Evolutionary conservation across 345 rosid genomes (phyloP), one percentile per base, ranked within the genome.

Genomic region (Syzygium oleosum): DNA sequence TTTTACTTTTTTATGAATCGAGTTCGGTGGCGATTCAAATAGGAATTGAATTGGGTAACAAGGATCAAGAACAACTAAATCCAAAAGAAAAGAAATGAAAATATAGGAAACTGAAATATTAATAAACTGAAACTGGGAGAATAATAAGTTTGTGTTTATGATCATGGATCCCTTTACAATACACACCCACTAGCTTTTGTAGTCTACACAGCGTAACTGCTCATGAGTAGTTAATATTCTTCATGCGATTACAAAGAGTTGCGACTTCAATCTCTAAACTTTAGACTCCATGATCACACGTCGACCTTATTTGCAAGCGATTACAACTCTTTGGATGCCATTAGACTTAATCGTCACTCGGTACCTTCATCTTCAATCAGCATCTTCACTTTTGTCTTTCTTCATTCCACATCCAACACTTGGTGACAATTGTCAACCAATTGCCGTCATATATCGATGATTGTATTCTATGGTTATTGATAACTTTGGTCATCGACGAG

Each of bases 371-470:
- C 68, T n/a, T 61, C 31, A n/a, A 6, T 61, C 6, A 17, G 16
- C 8, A 14, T 63, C 10, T 63, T n/a, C 73, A 14, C 38, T 63
- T 52, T 14, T n/a, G 73, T n/a, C 38, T 13, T n/a, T 63, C 73
- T n/a, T 63, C 34, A n/a, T n/a, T 63, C 2, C 10, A 63, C 1
- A n/a, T n/a, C 34, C 4, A n/a, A n/a, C 15, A 1, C 38, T 61
- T 0, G 17, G 73, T 3, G 73, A 63, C 27, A 58, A 58, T 58
- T 25, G 17, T 63, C 2, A 2, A 63, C 0, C 19, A 63, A 63
- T 63, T 9, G 2, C 73, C 29, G 29, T 63, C 1, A 0, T 6
- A 12, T 11, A 1, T n/a, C 1, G 38, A 14, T 2, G 2, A 12
- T 63, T 63, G 6, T 14, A n/a, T 63, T n/a, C 0, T n/a, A 63